Evolutionary conservation across 1,139 yeast species (phyloP).

Genomic region (Lodderomyces orthopsilosis): DNA sequence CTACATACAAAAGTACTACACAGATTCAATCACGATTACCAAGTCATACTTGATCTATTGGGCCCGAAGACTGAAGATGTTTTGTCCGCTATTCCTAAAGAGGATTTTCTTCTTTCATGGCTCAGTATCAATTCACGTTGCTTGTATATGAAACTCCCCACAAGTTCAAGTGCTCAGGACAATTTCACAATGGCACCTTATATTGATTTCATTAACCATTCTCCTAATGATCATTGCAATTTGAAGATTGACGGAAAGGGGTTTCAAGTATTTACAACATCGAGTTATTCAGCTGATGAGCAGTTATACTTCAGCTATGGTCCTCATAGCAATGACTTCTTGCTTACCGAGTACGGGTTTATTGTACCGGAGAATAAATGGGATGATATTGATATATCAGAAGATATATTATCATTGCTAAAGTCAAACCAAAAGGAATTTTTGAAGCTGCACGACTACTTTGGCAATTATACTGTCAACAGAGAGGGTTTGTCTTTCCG

Average conservation of each 20-base stretch:
- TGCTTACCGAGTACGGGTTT: slow-evolving; percentile 87
- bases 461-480: slow-evolving; percentile 70
- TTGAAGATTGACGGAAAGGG: slow-evolving; percentile 48
- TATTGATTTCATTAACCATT: slow-evolving; percentile 86
- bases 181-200: slow-evolving; percentile 90
- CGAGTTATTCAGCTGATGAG: slow-evolving; percentile 38
- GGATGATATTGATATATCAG: slow-evolving; percentile 68
- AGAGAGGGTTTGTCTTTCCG: slow-evolving; percentile 60
- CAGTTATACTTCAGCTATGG: slow-evolving; percentile 81
- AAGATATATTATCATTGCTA: slow-evolving; percentile 34
- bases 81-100: slow-evolving; percentile 11
- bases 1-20: slow-evolving; percentile 36
- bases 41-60: slow-evolving; percentile 24
- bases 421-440: slow-evolving; percentile 30
- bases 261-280: slow-evolving; percentile 47
- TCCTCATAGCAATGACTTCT: slow-evolving; percentile 78
- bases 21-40: slow-evolving; percentile 40
- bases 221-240: slow-evolving; percentile 51
- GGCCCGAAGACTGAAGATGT: slow-evolving; percentile 12
- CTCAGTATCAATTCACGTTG: slow-evolving; percentile 89
- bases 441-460: slow-evolving; percentile 53
- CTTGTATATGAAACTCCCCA: slow-evolving; percentile 69
- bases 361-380: slow-evolving; percentile 54
- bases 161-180: slow-evolving; percentile 47
- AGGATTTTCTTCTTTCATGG: slow-evolving; percentile 66